Conservation (phyloP, 495 filamentous ascomycete species). For the Penicillium robsamsonii region DNA sequence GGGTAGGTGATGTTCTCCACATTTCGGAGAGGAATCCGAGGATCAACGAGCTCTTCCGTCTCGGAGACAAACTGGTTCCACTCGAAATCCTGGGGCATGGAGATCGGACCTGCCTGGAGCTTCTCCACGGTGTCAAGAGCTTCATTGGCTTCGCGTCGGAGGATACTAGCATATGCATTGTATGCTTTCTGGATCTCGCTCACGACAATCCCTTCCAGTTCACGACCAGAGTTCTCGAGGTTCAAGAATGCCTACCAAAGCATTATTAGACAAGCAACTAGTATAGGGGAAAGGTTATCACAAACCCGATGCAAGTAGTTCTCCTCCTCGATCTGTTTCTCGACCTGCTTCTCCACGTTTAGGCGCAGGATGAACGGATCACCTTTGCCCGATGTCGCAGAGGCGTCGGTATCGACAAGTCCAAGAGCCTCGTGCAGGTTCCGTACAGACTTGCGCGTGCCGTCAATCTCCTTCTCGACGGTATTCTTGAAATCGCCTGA, state of each 20-base stretch:
- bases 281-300: constrained; percentile 1
- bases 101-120: constrained; percentile 78
- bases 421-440: constrained; percentile 77
- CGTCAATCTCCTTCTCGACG: constrained; percentile 56
- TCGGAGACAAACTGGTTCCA: constrained; percentile 81
- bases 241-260: constrained; percentile 79
- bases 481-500: constrained; percentile 91
- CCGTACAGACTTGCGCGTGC: constrained; percentile 64
- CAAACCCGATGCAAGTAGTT: constrained; percentile 91
- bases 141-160: constrained; percentile 85
- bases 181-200: constrained; percentile 97
- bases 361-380: constrained; percentile 88
- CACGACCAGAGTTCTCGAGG: constrained; percentile 88
- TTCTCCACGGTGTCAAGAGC: constrained; percentile 74
- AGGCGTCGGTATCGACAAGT: constrained; percentile 71
- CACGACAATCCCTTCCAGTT: constrained; percentile 92
- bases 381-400: constrained; percentile 72
- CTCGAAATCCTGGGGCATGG: constrained; percentile 88
- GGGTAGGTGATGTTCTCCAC: constrained; percentile 88
- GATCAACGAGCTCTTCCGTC: constrained; percentile 87
- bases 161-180: constrained; percentile 83
- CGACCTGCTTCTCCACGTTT: constrained; percentile 81
- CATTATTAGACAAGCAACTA: constrained; percentile 24
- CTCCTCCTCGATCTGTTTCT: constrained; percentile 92
- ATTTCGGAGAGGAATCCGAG: constrained; percentile 71